Conservation (phyloP, 2,329 filamentous ascomycete genomes). For the Botrytis fabae region DNA sequence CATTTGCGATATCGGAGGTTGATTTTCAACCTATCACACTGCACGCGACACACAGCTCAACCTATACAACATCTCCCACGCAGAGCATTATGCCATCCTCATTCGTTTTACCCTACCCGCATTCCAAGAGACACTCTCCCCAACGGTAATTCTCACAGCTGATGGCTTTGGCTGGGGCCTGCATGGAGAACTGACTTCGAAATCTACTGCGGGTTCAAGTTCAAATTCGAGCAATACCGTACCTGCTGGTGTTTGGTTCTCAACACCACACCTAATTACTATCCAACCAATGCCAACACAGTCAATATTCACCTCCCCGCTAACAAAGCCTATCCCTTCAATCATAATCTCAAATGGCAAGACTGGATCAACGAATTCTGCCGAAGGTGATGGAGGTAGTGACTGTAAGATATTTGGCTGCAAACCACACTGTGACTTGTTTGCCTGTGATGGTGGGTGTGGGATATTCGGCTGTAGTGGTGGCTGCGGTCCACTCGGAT, state of each 20-base stretch:
- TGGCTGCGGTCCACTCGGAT: neutral
- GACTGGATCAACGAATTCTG: neutral
- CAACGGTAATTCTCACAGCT: neutral
- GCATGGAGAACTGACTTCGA: no score
- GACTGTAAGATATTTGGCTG: neutral
- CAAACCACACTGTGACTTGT: neutral
- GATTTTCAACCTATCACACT: neutral
- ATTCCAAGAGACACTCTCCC: neutral
- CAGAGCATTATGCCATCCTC: neutral
- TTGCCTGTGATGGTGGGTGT: neutral
- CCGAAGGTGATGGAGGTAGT: neutral
- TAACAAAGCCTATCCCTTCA: no score
- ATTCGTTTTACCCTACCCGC: neutral
- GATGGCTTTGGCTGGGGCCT: no score
- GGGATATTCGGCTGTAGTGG: neutral
- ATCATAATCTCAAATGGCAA: neutral
- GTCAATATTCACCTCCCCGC: neutral
- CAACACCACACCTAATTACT: neutral
- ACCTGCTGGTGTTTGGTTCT: neutral
- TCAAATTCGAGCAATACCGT: no score
- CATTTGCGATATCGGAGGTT: neutral
- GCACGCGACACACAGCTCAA: neutral
- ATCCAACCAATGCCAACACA: neutral
- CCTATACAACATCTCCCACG: neutral
- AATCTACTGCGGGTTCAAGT: no score